Percentiles rank a stretch among this genome's conserved stretches.
These are phyloP conservation scores for Lecanicillium sp. DNA, from an alignment of 2,329 filamentous ascomycete genomes.

Conservation along the genomic window DNA sequence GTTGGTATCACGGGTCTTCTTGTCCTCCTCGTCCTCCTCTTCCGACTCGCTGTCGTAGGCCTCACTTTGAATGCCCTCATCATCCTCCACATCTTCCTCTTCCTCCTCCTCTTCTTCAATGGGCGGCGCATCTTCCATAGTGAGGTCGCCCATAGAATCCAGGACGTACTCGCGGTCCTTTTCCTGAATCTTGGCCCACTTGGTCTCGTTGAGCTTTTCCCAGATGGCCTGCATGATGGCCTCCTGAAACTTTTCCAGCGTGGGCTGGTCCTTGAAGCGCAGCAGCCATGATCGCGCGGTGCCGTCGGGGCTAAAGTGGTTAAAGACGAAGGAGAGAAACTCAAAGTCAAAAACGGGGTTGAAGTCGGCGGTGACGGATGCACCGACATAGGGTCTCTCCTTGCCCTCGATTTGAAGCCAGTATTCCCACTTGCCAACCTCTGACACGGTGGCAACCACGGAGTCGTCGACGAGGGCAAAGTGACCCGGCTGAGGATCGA, in stretches of 20 bases:
- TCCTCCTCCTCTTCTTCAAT: slow-evolving; percentile 38
- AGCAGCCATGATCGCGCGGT: slow-evolving; percentile 93
- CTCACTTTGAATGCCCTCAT: slow-evolving; percentile 62
- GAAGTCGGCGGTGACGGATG: slow-evolving; percentile 79
- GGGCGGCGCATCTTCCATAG: slow-evolving; percentile 68
- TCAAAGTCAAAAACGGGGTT: slow-evolving; percentile 99
- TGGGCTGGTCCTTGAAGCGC: slow-evolving; percentile 77
- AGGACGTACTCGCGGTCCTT: slow-evolving; percentile 90
- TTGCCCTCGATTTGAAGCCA: slow-evolving; percentile 80
- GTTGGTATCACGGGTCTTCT: slow-evolving; percentile 73
- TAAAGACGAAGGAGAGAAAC: slow-evolving; percentile 98
- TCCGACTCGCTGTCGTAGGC: slow-evolving; percentile 57
- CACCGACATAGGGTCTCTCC: slow-evolving; percentile 77
- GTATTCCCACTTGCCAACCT: slow-evolving; percentile 88
- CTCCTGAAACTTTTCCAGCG: slow-evolving; percentile 81
- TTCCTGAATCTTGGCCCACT: slow-evolving; percentile 90
- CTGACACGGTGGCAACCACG: slow-evolving; percentile 72
- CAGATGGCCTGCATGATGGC: slow-evolving; percentile 92
- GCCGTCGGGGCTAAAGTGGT: slow-evolving; percentile 83
- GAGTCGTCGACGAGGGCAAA: slow-evolving; percentile 74
- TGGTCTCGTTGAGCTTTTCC: slow-evolving; percentile 91
- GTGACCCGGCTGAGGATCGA: slow-evolving; percentile 79
- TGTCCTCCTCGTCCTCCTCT: slow-evolving; percentile 63
- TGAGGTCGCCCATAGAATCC: slow-evolving; percentile 90
- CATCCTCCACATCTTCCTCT: slow-evolving; percentile 47